phyloP scores from a whole-genome alignment of 805 yeast genomes.

The Lipomyces yamadae region DNA sequence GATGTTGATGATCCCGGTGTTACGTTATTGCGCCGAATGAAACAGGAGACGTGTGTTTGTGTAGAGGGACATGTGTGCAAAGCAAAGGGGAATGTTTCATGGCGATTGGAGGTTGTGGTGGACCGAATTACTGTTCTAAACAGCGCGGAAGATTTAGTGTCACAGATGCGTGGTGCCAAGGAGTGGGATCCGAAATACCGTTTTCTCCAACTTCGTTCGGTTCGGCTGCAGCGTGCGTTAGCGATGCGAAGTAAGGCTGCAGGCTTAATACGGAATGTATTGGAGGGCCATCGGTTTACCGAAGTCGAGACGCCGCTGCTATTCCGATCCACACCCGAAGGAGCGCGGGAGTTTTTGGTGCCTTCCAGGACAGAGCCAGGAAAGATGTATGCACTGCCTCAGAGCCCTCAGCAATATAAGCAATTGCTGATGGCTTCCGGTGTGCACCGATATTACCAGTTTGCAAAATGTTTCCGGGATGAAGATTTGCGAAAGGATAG shows the following conservation, averaged over 20 bases:
- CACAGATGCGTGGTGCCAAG: conserved; percentile 42
- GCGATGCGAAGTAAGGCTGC: conserved; percentile 63
- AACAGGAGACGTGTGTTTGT: conserved; percentile 34
- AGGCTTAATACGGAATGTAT: conserved; percentile 50
- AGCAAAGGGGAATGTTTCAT: conserved; percentile 12
- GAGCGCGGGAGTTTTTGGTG: conserved; percentile 93
- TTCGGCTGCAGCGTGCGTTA: conserved; percentile 59
- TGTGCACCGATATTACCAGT: conserved; percentile 79
- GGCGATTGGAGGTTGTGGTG: conserved; percentile 22
- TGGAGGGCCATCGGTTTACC: conserved; percentile 56
- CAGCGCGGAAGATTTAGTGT: conserved; percentile 22
- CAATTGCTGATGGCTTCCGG: conserved; percentile 96
- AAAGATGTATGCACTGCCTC: conserved; percentile 86
- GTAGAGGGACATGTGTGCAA: conserved; percentile 23
- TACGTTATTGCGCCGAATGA: conserved; percentile 15
- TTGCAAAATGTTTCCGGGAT: conserved; percentile 94
- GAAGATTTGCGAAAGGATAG: conserved; percentile 94
- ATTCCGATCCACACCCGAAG: conserved; percentile 97
- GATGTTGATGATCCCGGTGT: neutral
- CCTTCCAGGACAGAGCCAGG: conserved; percentile 71
- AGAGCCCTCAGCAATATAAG: conserved; percentile 97
- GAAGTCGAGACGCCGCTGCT: conserved; percentile 93
- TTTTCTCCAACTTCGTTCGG: conserved; percentile 73
- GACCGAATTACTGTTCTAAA: conserved; percentile 19
- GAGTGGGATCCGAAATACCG: conserved; percentile 80